phyloP scores from a whole-genome alignment of 2,329 filamentous ascomycete species.

The Helotiales sp. region DNA sequence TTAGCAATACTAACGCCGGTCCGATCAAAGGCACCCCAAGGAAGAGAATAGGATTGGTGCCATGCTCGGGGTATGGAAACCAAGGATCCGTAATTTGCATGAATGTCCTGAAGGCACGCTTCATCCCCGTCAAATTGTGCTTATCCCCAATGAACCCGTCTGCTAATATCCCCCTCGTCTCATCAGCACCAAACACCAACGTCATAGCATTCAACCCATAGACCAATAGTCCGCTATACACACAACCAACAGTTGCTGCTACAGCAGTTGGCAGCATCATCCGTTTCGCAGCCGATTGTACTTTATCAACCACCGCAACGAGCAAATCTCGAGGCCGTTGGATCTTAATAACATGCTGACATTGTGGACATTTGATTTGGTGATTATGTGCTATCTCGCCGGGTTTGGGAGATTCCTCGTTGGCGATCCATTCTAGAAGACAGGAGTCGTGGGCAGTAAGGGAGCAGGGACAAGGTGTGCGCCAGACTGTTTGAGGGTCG shows the following conservation, averaged over 20 bases:
- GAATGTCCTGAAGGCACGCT: background rate
- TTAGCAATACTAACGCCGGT: constrained; percentile 65
- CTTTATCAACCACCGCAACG: constrained; percentile 44
- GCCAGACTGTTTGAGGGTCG: constrained; percentile 63
- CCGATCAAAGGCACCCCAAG: constrained; percentile 62
- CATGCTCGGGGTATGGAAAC: background rate
- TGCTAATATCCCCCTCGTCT: constrained; percentile 42
- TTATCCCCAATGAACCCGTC: background rate
- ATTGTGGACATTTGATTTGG: constrained; percentile 82
- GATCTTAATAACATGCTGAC: constrained; percentile 78
- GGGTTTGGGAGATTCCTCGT: constrained; percentile 68
- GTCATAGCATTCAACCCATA: constrained; percentile 65
- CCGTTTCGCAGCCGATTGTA: constrained; percentile 23
- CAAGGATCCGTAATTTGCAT: background rate
- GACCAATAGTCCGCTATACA: constrained; percentile 52
- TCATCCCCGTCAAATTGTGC: background rate
- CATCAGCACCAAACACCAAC: constrained; percentile 63
- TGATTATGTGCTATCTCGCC: constrained; percentile 51
- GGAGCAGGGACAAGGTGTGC: constrained; percentile 86
- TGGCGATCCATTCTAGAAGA: constrained; percentile 89
- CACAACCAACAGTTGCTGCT: constrained; percentile 39
- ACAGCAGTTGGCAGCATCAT: constrained; percentile 32
- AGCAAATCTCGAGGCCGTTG: constrained; percentile 72
- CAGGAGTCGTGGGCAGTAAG: constrained; percentile 89
- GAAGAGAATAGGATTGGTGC: constrained; percentile 6